Evolutionary conservation across 768 basidiomycete species (phyloP), one percentile per base, ranked within the genome.

Genomic region (Agrocybe praecox): DNA sequence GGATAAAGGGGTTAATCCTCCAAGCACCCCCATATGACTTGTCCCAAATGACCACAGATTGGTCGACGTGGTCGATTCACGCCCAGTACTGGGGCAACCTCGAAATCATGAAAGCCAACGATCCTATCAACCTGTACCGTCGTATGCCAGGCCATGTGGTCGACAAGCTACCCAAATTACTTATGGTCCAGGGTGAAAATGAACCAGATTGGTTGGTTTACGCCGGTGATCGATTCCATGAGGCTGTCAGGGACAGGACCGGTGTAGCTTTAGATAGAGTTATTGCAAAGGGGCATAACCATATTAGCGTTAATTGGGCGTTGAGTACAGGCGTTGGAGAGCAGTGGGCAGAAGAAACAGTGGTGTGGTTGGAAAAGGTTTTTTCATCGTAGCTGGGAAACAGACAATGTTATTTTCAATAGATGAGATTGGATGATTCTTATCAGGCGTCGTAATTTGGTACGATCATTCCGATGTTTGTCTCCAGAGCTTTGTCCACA

Each of bases 291-390:
- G 81, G 81, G 0, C 87, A 90, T 59, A 89, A 89, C 66, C 88
- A 89, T 61, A 71, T 89, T 53, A 89, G 86, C 56, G 62, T 77
- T 14, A 76, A 78, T 48, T 78, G 73, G 72, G 77, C 76, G 14
- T 62, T 87, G 55, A 66, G 74, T 2, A 80, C 77, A 2, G 86
- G 87, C 1, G 67, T 82, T 61, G 88, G 83, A 17, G 87, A 89
- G 62, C 75, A 80, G 29, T 88, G 87, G 86, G 86, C 75, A 1
- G 71, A 79, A 53, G 77, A 83, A 17, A 77, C 80, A 33, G 69
- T 68, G 21, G 59, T 65, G 22, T 79, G 79, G 78, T 73, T 77
- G 33, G 61, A 58, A 57, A 54, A 51, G 14, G 12, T 56, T 19
- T 47, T 51, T 26, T 23, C 46, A 15, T 47, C 19, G 22, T 26